Percentiles rank a stretch among this genome's conserved stretches.
Conservation (phyloP, 1,139 yeast genomes). For the Pichia sp. region DNA sequence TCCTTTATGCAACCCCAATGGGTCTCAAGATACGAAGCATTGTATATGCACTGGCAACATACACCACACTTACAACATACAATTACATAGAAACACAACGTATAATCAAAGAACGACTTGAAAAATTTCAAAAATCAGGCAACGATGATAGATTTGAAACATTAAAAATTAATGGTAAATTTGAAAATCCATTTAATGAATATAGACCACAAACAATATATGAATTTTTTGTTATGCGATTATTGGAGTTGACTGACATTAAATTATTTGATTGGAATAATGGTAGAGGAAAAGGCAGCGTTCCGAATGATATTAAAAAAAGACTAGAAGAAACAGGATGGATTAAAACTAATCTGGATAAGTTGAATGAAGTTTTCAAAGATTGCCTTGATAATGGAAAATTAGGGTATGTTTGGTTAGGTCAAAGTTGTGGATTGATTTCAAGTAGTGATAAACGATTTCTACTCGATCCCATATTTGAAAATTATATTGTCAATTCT, state of each 20-base stretch:
- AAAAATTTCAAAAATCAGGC: conserved; percentile 17
- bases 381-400: conserved; percentile 8
- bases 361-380: conserved; percentile 32
- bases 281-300: conserved; percentile 62
- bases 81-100: conserved; percentile 53
- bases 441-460: conserved; percentile 54
- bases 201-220: conserved; percentile 85
- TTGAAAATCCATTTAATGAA: conserved; percentile 87
- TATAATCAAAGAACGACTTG: conserved; percentile 48
- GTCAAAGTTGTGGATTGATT: conserved; percentile 79
- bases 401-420: conserved; percentile 79
- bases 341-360: conserved; percentile 44
- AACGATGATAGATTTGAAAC: conserved; percentile 35
- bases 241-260: conserved; percentile 50
- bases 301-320: conserved; percentile 39
- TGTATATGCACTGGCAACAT: conserved; percentile 49
- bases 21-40: conserved; percentile 10
- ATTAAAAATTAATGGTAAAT: conserved; percentile 67
- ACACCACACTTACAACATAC: conserved; percentile 45
- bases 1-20: neutral
- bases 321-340: conserved; percentile 27
- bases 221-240: conserved; percentile 69
- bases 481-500: conserved; percentile 57
- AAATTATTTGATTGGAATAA: conserved; percentile 40
- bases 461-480: conserved; percentile 79